phyloP scores from a whole-genome alignment of 2,329 filamentous ascomycete species.

The Epichloe sylvatica region DNA sequence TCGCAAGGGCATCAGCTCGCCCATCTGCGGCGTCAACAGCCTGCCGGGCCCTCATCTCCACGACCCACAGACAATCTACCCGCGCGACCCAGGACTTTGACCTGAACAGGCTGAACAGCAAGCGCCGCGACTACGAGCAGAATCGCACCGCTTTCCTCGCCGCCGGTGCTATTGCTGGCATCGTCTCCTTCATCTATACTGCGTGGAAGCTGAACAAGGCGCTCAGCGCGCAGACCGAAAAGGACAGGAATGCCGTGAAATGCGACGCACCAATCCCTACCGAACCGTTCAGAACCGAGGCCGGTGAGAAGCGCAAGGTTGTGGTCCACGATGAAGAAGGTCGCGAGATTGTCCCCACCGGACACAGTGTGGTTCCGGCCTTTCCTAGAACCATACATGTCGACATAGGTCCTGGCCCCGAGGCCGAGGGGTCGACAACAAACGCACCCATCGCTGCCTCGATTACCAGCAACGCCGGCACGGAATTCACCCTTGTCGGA shows the following conservation, averaged over 20 bases:
- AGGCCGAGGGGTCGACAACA: background rate
- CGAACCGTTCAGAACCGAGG: slow-evolving; percentile 34
- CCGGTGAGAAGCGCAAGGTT: slow-evolving; percentile 38
- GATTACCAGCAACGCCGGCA: slow-evolving; percentile 28
- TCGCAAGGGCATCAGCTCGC: slow-evolving; percentile 3
- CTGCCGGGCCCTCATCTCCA: slow-evolving; percentile 18
- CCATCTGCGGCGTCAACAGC: slow-evolving; percentile 6
- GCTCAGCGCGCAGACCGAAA: slow-evolving; percentile 19
- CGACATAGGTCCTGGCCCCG: slow-evolving; percentile 24
- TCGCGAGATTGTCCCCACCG: slow-evolving; percentile 64
- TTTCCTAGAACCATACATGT: slow-evolving; percentile 64
- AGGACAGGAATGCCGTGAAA: slow-evolving; percentile 28
- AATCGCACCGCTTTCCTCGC: slow-evolving; percentile 38
- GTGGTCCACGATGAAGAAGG: slow-evolving; percentile 55
- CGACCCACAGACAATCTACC: slow-evolving; percentile 10
- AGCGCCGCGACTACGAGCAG: slow-evolving; percentile 35
- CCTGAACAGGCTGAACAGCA: slow-evolving; percentile 31
- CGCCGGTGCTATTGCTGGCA: slow-evolving; percentile 34
- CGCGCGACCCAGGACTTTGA: slow-evolving; percentile 36
- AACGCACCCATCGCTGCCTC: slow-evolving; percentile 24
- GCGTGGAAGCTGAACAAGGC: slow-evolving; percentile 36
- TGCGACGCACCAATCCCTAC: slow-evolving; percentile 25
- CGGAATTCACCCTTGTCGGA: slow-evolving; percentile 77
- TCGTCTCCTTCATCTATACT: slow-evolving; percentile 37
- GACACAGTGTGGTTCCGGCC: slow-evolving; percentile 62